Evolutionary conservation across 2,329 filamentous ascomycete genomes (phyloP).

Genomic region (Colletotrichum siamense): DNA sequence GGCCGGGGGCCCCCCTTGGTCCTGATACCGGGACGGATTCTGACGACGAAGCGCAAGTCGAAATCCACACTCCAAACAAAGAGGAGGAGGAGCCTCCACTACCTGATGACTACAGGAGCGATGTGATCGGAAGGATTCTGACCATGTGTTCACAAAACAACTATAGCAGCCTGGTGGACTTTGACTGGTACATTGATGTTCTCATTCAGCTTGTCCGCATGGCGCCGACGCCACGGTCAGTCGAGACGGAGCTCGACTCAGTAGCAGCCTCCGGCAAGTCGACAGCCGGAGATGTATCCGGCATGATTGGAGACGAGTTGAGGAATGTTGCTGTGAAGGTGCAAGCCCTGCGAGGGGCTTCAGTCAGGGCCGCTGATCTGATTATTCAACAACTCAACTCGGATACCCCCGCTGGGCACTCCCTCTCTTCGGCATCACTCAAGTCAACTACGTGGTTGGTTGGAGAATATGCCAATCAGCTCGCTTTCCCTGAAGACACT

Average conservation of each 20-base stretch:
- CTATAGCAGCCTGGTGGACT: constrained; percentile 85
- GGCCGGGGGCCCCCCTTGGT: constrained; percentile 50
- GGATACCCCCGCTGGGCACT: constrained; percentile 59
- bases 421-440: constrained; percentile 69
- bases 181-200: constrained; percentile 97
- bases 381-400: constrained; percentile 66
- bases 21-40: constrained; percentile 47
- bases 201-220: constrained; percentile 84
- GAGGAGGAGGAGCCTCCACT: constrained; percentile 62
- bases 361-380: constrained; percentile 83
- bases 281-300: constrained; percentile 59
- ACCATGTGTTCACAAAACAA: constrained; percentile 90
- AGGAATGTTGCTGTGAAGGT: constrained; percentile 93
- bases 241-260: constrained; percentile 41
- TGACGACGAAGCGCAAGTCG: constrained; percentile 55
- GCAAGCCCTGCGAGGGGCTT: constrained; percentile 78
- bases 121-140: constrained; percentile 82
- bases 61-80: constrained; percentile 38
- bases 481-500: constrained; percentile 73
- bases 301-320: constrained; percentile 82
- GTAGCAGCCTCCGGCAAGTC: constrained; percentile 29
- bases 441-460: constrained; percentile 83
- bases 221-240: constrained; percentile 55
- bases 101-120: constrained; percentile 84
- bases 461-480: constrained; percentile 82